Evolutionary conservation across 352 stramenopile species (phyloP).

Genomic region (Plasmopara halstedii): DNA sequence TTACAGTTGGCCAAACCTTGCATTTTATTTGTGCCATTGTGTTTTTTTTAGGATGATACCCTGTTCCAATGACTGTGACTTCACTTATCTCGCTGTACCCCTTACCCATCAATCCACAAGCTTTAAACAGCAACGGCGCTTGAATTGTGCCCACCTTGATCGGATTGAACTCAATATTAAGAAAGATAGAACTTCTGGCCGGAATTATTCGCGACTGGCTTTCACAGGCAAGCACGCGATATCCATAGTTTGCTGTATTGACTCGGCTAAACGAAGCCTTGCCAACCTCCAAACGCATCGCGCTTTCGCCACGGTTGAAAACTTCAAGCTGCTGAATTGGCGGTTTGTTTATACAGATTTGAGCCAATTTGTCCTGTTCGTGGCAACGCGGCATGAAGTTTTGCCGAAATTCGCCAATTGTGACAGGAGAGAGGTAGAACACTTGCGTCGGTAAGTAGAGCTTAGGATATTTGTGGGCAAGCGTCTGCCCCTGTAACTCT

Average conservation of each 20-base stretch:
- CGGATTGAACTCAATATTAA: conserved; percentile 76
- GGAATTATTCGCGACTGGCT: conserved; percentile 52
- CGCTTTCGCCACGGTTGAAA: conserved; percentile 67
- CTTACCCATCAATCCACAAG: conserved; percentile 59
- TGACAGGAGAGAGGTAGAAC: conserved; percentile 60
- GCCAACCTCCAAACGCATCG: conserved; percentile 57
- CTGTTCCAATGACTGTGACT: conserved; percentile 49
- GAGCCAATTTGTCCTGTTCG: neutral
- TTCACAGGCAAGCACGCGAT: conserved; percentile 45
- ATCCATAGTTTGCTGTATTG: conserved; percentile 45
- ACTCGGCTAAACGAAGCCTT: conserved; percentile 44
- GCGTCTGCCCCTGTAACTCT: conserved; percentile 74
- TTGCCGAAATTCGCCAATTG: conserved; percentile 56
- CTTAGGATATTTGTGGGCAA: conserved; percentile 52
- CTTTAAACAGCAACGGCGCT: conserved; percentile 50
- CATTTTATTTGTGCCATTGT: conserved; percentile 31
- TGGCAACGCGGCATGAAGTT: conserved; percentile 2
- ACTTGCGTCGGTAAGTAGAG: conserved; percentile 54
- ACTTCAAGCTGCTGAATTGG: conserved; percentile 67
- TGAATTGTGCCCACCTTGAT: conserved; percentile 50
- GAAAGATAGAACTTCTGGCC: conserved; percentile 44
- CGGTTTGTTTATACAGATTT: conserved; percentile 12
- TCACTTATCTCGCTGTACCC: conserved; percentile 58
- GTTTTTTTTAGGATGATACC: conserved; percentile 39
- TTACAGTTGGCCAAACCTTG: conserved; percentile 12